phyloP scores from a whole-genome alignment of 2,329 filamentous ascomycete genomes.

The Reticulascus tulasneorum region DNA sequence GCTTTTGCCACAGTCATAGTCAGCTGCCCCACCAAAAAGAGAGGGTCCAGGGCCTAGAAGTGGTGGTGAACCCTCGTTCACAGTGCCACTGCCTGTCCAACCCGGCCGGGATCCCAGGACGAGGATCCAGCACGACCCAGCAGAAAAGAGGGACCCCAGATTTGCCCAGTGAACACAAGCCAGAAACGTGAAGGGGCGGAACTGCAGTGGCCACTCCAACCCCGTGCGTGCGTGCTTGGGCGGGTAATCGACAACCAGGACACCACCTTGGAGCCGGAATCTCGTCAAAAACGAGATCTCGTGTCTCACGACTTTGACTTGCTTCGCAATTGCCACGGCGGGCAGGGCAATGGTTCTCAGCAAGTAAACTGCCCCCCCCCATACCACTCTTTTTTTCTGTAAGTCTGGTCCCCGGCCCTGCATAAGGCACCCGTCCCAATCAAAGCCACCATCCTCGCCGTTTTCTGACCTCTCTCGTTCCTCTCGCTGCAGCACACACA shows the following conservation, averaged over 20 bases:
- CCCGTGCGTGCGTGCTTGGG: no score
- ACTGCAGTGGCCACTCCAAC: no score
- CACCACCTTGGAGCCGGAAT: conserved; percentile 13
- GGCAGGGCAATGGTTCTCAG: conserved; percentile 13
- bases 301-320: conserved; percentile 11
- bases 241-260: conserved; percentile 13
- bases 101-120: conserved; percentile 8
- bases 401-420: not conserved
- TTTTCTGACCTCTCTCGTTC: conserved; percentile 2
- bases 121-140: conserved; percentile 11
- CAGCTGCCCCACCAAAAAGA: no score
- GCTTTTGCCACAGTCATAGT: no score
- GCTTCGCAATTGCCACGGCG: conserved; percentile 5
- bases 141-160: no score
- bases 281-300: conserved; percentile 16
- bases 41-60: no score
- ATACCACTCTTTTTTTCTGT: conserved; percentile 4
- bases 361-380: conserved; percentile 5
- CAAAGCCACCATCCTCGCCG: not conserved
- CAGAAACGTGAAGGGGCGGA: no score
- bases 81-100: no score
- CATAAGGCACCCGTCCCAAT: not conserved
- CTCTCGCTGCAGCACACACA: conserved; percentile 14
- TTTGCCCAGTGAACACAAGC: no score
- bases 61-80: no score